Percentiles rank a stretch among this genome's conserved stretches.
phyloP scores from a whole-genome alignment of 306 rosid species.

The Citrullus mucosospermus region DNA sequence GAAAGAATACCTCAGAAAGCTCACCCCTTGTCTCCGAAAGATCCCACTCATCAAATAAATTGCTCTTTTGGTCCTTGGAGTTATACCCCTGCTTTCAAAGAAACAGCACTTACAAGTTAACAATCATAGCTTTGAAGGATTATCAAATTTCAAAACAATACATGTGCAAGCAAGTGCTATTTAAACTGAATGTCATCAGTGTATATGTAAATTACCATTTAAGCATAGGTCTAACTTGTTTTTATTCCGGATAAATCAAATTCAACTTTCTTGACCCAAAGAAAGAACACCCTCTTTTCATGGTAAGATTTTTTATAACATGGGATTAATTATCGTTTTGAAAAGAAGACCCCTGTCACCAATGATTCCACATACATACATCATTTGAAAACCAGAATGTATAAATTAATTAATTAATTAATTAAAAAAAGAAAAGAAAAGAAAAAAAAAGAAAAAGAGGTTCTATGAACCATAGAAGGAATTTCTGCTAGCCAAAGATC shows the following conservation, averaged over 20 bases:
- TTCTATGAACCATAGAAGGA: neutral
- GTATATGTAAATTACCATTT: neutral
- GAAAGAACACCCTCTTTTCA: neutral
- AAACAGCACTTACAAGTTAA: slow-evolving; percentile 5
- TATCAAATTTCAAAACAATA: neutral
- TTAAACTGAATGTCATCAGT: neutral
- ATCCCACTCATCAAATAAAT: slow-evolving; percentile 88
- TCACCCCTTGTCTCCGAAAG: slow-evolving; percentile 81
- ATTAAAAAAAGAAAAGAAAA: too few relatives aligned
- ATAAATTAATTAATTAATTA: too few relatives aligned
- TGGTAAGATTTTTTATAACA: neutral
- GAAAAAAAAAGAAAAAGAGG: too few relatives aligned
- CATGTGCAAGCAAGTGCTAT: neutral
- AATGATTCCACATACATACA: neutral
- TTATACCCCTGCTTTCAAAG: slow-evolving; percentile 55
- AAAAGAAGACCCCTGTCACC: neutral
- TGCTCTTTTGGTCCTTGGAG: slow-evolving; percentile 76
- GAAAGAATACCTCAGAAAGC: slow-evolving; percentile 53
- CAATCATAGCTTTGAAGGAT: neutral
- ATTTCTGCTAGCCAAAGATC: slow-evolving; percentile 8
- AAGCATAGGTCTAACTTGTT: neutral
- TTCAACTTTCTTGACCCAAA: slow-evolving; percentile 5
- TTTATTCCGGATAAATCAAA: neutral
- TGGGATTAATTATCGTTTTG: neutral
- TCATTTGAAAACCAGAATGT: too few relatives aligned